A percentile compares a stretch with the other conserved stretches of the same genome.
phyloP scores from a whole-genome alignment of 352 stramenopile genomes.

The Phytophthora syringae region DNA sequence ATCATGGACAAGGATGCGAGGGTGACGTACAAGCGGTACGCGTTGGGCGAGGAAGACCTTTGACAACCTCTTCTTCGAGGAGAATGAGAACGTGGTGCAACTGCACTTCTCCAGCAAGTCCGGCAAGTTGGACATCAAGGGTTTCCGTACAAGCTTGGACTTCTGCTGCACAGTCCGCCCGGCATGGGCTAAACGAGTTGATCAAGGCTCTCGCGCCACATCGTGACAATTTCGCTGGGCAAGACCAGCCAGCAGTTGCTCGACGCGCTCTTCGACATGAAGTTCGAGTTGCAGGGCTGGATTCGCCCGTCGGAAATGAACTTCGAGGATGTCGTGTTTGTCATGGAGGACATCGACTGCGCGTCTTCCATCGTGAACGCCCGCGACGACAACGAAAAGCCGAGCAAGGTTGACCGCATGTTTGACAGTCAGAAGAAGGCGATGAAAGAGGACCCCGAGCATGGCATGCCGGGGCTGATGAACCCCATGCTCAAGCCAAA shows the following conservation, averaged over 20 bases:
- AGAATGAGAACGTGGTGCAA: conserved; percentile 75
- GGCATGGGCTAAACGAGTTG: conserved; percentile 92
- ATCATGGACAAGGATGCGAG: conserved; percentile 18
- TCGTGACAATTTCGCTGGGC: conserved; percentile 75
- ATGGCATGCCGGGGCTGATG: no score
- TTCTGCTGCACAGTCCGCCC: conserved; percentile 88
- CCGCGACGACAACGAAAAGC: conserved; percentile 36
- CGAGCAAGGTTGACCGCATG: no score
- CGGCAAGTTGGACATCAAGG: conserved; percentile 88
- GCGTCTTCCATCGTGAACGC: conserved; percentile 79
- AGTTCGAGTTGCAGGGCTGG: conserved; percentile 67
- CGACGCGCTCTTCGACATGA: conserved; percentile 83
- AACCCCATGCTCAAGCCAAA: no score
- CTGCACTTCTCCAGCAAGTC: conserved; percentile 70
- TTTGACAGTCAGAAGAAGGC: no score
- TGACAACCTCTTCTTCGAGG: conserved; percentile 87
- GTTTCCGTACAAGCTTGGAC: conserved; percentile 90
- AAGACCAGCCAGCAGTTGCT: conserved; percentile 87
- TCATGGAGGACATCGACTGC: conserved; percentile 92
- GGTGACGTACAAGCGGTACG: conserved; percentile 74
- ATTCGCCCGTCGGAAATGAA: conserved; percentile 69
- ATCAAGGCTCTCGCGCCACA: conserved; percentile 90
- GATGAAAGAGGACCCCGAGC: no score
- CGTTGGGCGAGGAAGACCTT: conserved; percentile 89
- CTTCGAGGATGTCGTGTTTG: conserved; percentile 91